phyloP scores from a whole-genome alignment of 1,284 basidiomycete species.

The Trichosporon sp. region DNA sequence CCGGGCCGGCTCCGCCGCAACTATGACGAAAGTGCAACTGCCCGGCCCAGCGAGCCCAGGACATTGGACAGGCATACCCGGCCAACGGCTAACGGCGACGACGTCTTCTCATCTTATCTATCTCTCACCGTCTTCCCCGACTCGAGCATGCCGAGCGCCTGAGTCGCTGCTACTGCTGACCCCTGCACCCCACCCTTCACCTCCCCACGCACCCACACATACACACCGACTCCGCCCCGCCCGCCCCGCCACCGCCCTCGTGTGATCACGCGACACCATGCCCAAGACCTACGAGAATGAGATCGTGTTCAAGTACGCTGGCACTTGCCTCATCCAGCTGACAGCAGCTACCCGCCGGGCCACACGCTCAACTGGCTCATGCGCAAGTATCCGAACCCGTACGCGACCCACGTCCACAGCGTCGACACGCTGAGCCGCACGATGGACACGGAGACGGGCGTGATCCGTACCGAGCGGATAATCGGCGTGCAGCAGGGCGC shows the following conservation, averaged over 20 bases:
- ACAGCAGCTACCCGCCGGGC: slow-evolving; percentile 69
- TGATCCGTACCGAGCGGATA: slow-evolving; percentile 65
- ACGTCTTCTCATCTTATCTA: not conserved
- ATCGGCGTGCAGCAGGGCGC: slow-evolving; percentile 49
- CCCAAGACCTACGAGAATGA: slow-evolving; percentile 25
- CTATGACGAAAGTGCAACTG: slow-evolving; percentile 4
- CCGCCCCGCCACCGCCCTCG: not conserved
- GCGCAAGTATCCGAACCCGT: slow-evolving; percentile 93
- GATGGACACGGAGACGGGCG: slow-evolving; percentile 74
- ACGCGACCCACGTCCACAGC: slow-evolving; percentile 83
- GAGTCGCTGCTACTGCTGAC: not conserved
- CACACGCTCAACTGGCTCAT: slow-evolving; percentile 84
- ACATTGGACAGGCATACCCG: not conserved
- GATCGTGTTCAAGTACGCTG: slow-evolving; percentile 20
- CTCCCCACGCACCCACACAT: not conserved
- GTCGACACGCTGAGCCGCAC: slow-evolving; percentile 82
- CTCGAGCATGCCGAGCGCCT: not conserved
- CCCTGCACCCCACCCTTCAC: not conserved
- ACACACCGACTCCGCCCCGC: not conserved
- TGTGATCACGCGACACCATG: slow-evolving; percentile 14
- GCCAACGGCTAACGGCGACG: not conserved
- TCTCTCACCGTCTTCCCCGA: not conserved
- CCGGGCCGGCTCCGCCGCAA: not conserved
- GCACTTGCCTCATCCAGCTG: not conserved
- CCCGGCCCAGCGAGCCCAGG: not conserved